These are phyloP conservation scores for Claviceps spartinae DNA, from an alignment of 2,329 filamentous ascomycete genomes.

Conservation along the genomic window DNA sequence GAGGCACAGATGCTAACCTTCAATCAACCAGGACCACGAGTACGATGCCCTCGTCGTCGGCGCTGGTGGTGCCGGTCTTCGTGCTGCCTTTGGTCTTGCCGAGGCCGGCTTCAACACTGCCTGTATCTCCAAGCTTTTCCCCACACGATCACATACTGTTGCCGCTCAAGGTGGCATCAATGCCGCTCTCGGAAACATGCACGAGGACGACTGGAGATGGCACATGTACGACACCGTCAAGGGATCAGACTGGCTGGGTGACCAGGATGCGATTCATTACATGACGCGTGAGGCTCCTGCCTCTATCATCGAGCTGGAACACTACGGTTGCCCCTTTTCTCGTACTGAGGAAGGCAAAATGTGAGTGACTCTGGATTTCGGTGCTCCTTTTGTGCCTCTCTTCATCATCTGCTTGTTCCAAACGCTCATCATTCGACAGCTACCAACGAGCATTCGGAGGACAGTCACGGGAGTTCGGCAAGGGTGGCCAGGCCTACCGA, in stretches of 20 bases:
- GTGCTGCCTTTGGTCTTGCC: constrained; percentile 73
- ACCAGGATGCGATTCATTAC: constrained; percentile 96
- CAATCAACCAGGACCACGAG: constrained; percentile 63
- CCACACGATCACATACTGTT: constrained; percentile 73
- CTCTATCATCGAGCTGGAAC: constrained; percentile 87
- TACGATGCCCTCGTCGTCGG: constrained; percentile 95
- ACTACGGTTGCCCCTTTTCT: constrained; percentile 94
- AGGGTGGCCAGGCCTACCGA: constrained; percentile 95
- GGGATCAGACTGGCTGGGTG: constrained; percentile 92
- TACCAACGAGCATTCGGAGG: constrained; percentile 98
- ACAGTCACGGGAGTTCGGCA: constrained; percentile 87
- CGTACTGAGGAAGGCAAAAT: constrained; percentile 95
- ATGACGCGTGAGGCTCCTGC: constrained; percentile 92
- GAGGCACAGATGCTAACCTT: neutral
- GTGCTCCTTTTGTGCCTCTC: neutral
- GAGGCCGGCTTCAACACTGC: constrained; percentile 85
- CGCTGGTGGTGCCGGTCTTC: constrained; percentile 67
- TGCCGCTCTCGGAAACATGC: constrained; percentile 86
- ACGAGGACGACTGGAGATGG: constrained; percentile 97
- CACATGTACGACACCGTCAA: constrained; percentile 99
- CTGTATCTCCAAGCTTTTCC: constrained; percentile 78
- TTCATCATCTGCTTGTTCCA: neutral
- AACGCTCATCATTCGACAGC: constrained; percentile 26
- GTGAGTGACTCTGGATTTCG: constrained; percentile 30
- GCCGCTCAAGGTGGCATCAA: constrained; percentile 77